phyloP scores from a whole-genome alignment of 345 rosid species.

The Eucalyptus coolabah region DNA sequence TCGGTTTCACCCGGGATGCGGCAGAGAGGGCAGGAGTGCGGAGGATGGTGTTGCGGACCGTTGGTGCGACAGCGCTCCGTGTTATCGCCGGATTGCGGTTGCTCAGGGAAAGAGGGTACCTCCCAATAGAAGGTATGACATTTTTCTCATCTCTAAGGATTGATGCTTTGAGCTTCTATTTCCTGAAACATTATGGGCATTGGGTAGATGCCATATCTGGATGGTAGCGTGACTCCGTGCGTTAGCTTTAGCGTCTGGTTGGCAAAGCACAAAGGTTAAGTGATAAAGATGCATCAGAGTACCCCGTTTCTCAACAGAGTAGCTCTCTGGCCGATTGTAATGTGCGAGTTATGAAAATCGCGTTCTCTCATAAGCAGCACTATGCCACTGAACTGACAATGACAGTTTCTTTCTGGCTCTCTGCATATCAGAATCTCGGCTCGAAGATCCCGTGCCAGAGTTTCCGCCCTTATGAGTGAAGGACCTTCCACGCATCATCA shows the following conservation, averaged over 20 bases:
- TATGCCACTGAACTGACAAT: background rate
- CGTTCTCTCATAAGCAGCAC: background rate
- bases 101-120: conserved; percentile 17
- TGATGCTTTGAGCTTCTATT: background rate
- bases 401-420: background rate
- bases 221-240: background rate
- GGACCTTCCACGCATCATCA: conserved; percentile 16
- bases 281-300: background rate
- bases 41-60: conserved; percentile 18
- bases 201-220: background rate
- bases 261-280: background rate
- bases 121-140: background rate
- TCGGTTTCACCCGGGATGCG: conserved; percentile 7
- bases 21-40: conserved; percentile 7
- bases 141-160: background rate
- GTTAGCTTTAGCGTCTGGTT: background rate
- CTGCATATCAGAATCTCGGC: conserved; percentile 8
- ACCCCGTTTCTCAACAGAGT: background rate
- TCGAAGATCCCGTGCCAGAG: conserved; percentile 21
- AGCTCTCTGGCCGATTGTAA: background rate
- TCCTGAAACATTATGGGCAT: background rate
- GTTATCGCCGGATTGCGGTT: conserved; percentile 11
- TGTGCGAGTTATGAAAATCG: background rate
- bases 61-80: conserved; percentile 11
- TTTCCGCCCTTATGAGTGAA: conserved; percentile 27